Base-by-base conservation (phyloP, 2,329 filamentous ascomycete species). In the Arthrocladium fulminans region DNA sequence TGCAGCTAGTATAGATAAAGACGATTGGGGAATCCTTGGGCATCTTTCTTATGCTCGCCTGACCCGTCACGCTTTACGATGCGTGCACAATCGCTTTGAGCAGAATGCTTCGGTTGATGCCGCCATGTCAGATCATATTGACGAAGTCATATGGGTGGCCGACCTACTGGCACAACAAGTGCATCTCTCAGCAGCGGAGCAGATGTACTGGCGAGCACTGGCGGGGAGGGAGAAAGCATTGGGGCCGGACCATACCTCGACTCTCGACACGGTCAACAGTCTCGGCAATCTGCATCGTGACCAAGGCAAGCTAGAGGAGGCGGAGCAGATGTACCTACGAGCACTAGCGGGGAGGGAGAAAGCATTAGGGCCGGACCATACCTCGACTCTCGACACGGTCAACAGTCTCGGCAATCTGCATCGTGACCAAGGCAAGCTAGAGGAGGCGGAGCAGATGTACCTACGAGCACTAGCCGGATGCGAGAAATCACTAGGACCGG, bases 271-370 rank as follows among this genome's bases (percentile, higher is more conserved):
- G 13, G 54, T 61, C 29, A 51, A 57, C 30, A 55, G 57, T 45
- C 51, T 63, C 17, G 60, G 55, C 3, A 5, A 15, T 45, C 42
- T 62, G 47, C 61, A 61, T 45, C 3, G 1, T 34, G n/a, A 57
- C n/a, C 55, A 59, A 47, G 51, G 49, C 30, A 57, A 53, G 47
- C n/a, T n/a, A n/a, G n/a, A n/a, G n/a, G n/a, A n/a, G n/a, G n/a
- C n/a, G n/a, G n/a, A n/a, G n/a, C n/a, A n/a, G n/a, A n/a, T n/a
- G n/a, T n/a, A n/a, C n/a, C n/a, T n/a, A n/a, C n/a, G n/a, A n/a
- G n/a, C n/a, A n/a, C n/a, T n/a, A n/a, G n/a, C n/a, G n/a, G n/a
- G n/a, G n/a, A n/a, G n/a, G n/a, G n/a, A n/a, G n/a, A n/a, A n/a
- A n/a, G n/a, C n/a, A n/a, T n/a, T n/a, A n/a, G n/a, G n/a, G n/a